Percentiles rank a stretch among this genome's conserved stretches.
phyloP scores from a whole-genome alignment of 2,329 filamentous ascomycete genomes.

The Xylaria arbuscula region DNA sequence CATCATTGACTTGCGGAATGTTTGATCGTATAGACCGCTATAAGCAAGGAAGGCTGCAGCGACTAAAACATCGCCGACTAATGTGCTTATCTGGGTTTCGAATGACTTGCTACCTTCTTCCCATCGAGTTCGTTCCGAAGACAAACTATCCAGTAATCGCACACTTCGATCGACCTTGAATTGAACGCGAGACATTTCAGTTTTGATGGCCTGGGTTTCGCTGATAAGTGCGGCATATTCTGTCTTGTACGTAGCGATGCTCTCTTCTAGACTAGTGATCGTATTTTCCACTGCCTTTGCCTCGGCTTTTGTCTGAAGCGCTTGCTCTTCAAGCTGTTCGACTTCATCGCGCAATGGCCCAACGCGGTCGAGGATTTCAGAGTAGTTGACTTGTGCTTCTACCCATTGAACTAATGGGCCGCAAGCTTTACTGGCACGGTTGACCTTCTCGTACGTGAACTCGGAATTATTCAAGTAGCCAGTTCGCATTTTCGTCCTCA shows the following conservation, averaged over 20 bases:
- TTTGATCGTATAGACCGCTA: constrained; percentile 96
- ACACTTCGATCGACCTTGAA: constrained; percentile 99
- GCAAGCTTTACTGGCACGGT: constrained; percentile 95
- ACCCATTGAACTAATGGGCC: constrained; percentile 98
- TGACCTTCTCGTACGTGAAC: constrained; percentile 96
- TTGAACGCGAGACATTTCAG: constrained; percentile 94
- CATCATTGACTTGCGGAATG: constrained; percentile 96
- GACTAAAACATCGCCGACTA: constrained; percentile 94
- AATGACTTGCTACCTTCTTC: constrained; percentile 98
- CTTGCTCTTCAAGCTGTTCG: constrained; percentile 83
- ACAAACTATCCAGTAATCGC: constrained; percentile 90
- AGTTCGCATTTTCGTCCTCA: constrained; percentile 89
- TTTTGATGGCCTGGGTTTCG: constrained; percentile 96
- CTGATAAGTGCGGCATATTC: constrained; percentile 97
- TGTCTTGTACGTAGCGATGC: constrained; percentile 93
- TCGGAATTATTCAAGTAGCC: constrained; percentile 93
- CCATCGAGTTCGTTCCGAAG: constrained; percentile 93
- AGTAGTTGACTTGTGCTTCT: constrained; percentile 94
- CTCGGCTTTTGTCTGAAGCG: constrained; percentile 91
- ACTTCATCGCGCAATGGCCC: constrained; percentile 94
- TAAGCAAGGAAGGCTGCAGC: constrained; percentile 98
- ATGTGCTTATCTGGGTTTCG: constrained; percentile 95
- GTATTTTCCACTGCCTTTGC: constrained; percentile 91
- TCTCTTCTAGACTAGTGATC: constrained; percentile 84
- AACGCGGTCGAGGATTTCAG: constrained; percentile 94